Base-by-base conservation (phyloP, 768 basidiomycete species). In the Panellus pusillus region DNA sequence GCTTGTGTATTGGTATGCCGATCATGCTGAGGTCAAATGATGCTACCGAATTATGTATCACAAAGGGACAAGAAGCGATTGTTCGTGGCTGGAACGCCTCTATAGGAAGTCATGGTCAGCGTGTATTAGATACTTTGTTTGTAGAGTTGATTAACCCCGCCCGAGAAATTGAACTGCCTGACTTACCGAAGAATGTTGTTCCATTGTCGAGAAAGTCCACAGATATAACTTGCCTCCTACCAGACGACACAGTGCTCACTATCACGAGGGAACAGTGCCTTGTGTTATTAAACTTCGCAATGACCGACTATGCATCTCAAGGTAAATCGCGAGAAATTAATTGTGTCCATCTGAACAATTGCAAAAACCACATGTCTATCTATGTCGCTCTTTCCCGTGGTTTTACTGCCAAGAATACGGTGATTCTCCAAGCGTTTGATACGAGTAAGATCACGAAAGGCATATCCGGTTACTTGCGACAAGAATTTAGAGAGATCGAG, bases 291-390 rank as follows among this genome's bases (percentile, higher is more conserved):
- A 70, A 70, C 45, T 72, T 70, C 56, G 56, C 67, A 14, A 72
- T 72, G 68, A 72, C 70, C 3, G 71, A 70, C 46, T 72, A 66
- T 57, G 60, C 63, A 12, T 68, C 69, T 0, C 72, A 73, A 51
- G 70, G 72, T 4, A 70, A 68, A 43, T 70, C 70, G 18, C 52
- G 64, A 39, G 28, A 35, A 15, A 24, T 50, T 1, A 69, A 70
- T 61, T 65, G 9, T 35, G 9, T 9, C 3, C 32, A 72, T 50
- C 44, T 70, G 6, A 47, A 57, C 48, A 61, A 64, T 36, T 57
- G 59, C 13, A 20, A 45, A 20, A 55, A 9, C 41, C 68, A 69
- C 46, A 64, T 64, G 28, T 54, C 63, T 3, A 68, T 65, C 43
- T 73, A 72, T 47, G 71, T 70, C 4, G 59, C 63, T 4, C 46